Conservation (phyloP, 2,329 filamentous ascomycete genomes). For the Dothideomycetidae sp. region DNA sequence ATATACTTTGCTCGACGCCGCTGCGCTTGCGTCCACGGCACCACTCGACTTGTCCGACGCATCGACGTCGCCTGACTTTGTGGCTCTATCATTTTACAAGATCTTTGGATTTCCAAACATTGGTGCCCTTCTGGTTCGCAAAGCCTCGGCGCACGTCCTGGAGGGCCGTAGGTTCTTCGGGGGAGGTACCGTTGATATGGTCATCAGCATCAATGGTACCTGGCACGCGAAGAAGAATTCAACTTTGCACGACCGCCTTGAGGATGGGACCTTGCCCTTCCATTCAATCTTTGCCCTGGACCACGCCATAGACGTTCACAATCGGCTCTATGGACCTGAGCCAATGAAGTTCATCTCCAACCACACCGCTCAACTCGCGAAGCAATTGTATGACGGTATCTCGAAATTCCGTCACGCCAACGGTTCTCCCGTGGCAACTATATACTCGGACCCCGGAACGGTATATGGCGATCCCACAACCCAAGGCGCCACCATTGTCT, state of each 20-base stretch:
- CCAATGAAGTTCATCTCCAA: slow-evolving; percentile 50
- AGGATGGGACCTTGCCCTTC: slow-evolving; percentile 83
- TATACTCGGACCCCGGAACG: slow-evolving; percentile 41
- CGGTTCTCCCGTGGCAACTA: slow-evolving; percentile 45
- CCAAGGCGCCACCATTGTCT: slow-evolving; percentile 65
- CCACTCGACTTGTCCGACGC: slow-evolving; percentile 54
- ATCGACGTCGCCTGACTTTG: slow-evolving; percentile 61
- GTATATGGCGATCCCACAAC: slow-evolving; percentile 30
- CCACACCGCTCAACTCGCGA: slow-evolving; percentile 55
- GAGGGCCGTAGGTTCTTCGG: slow-evolving; percentile 68
- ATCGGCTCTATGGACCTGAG: slow-evolving; percentile 49
- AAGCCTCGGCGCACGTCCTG: slow-evolving; percentile 48
- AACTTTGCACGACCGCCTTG: slow-evolving; percentile 64
- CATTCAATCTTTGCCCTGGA: slow-evolving; percentile 79
- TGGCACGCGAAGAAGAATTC: slow-evolving; percentile 69
- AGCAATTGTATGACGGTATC: slow-evolving; percentile 45
- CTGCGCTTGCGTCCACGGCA: slow-evolving; percentile 64
- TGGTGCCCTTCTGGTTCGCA: slow-evolving; percentile 70
- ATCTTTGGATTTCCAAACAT: slow-evolving; percentile 96
- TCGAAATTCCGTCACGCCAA: slow-evolving; percentile 53
- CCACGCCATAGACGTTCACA: slow-evolving; percentile 56
- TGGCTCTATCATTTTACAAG: slow-evolving; percentile 81
- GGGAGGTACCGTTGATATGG: slow-evolving; percentile 86
- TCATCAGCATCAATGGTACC: slow-evolving; percentile 58
- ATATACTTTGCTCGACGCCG: slow-evolving; percentile 71